phyloP scores from a whole-genome alignment of 202 grass and related monocot species.

The Saccharum hybrid region DNA sequence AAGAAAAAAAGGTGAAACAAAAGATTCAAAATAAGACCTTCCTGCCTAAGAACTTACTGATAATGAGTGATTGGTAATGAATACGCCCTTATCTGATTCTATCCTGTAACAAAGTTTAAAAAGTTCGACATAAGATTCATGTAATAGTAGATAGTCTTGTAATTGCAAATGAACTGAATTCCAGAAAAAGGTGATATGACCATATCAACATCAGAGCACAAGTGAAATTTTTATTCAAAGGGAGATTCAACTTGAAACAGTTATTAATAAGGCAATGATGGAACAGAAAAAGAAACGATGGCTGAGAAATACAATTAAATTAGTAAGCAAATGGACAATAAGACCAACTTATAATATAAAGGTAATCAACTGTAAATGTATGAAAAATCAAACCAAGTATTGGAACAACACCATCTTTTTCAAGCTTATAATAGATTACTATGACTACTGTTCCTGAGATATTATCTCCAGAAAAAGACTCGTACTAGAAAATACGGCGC shows the following conservation, averaged over 20 bases:
- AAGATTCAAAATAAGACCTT: neutral
- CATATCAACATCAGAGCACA: conserved; percentile 21
- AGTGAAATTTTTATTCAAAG: conserved; percentile 21
- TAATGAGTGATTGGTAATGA: conserved; percentile 87
- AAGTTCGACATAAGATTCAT: conserved; percentile 30
- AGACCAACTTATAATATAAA: conserved; percentile 16
- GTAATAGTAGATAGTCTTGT: conserved; percentile 22
- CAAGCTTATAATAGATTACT: neutral
- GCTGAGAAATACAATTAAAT: conserved; percentile 6
- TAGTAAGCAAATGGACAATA: conserved; percentile 33
- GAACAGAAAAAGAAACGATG: conserved; percentile 5
- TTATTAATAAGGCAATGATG: conserved; percentile 33
- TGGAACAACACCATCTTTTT: conserved; percentile 3
- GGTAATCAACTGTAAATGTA: neutral
- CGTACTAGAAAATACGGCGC: neutral
- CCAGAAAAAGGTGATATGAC: conserved; percentile 15
- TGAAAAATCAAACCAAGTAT: conserved; percentile 18
- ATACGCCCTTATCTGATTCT: conserved; percentile 89
- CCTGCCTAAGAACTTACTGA: conserved; percentile 52
- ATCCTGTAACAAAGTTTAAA: conserved; percentile 66
- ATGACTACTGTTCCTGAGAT: conserved; percentile 3
- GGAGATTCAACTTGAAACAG: conserved; percentile 23
- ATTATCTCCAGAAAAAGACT: conserved; percentile 7
- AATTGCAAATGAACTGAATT: conserved; percentile 37
- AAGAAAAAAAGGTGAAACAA: neutral